Evolutionary conservation across 768 basidiomycete genomes (phyloP), one percentile per base, ranked within the genome.

Genomic region (Xerocomellus dryophilus): DNA sequence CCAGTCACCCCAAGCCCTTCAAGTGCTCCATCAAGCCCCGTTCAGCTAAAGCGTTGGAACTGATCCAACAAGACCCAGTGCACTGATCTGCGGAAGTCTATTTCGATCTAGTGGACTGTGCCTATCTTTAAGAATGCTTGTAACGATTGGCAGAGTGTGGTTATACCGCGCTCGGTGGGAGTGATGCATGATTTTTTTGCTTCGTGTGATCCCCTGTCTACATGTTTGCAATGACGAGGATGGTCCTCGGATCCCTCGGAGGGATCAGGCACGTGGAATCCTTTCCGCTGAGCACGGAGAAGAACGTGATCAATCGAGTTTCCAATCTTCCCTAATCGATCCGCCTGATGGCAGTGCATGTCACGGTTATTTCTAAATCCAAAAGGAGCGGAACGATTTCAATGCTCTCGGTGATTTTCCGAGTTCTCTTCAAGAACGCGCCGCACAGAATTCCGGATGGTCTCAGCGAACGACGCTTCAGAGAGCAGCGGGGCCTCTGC

Each of bases 1-100:
- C 10, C 48, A 75, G 84, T 62, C 84, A 84, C 58, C 84, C 83
- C 5, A 80, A 78, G 58, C 79, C 84, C 17, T 86, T 82, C 72
- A 77, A 78, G 59, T 85, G 84, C 59, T 66, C 73, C 18, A 76
- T 86, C 58, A 80, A 72, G 61, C 83, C 84, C n/a, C 79, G 84
- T 20, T 84, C 82, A 3, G 76, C 78, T 48, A 80, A 76, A 60
- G 80, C 83, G 11, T 62, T 81, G 43, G 73, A 78, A 18, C 63
- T 84, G 32, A 82, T 84, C 44, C 78, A 78, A 25, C 71, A 75
- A 23, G 79, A 81, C 59, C 73, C 71, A 1, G 53, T 49, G 35
- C 39, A 65, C 9, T 71, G 44, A 70, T 32, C 15, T 39, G 4
- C 6, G 39, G 25, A 27, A 35, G 10, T 7, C 4, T 32, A 11